A percentile compares a stretch with the other conserved stretches of the same genome.
Evolutionary conservation across 1,139 yeast species (phyloP).

Genomic region (Candida sp.): DNA sequence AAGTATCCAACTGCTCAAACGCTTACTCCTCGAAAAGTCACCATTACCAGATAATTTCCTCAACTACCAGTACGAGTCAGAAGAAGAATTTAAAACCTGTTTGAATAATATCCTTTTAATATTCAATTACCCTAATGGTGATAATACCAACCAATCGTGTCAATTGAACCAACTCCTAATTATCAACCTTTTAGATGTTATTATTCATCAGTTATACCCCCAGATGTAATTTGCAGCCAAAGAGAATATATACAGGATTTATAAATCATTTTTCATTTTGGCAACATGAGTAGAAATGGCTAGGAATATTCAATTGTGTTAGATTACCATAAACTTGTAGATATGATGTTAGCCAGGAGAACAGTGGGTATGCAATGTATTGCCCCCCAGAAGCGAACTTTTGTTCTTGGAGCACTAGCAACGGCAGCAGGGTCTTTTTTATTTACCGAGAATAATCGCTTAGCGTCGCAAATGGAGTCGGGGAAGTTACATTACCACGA

Average conservation of each 20-base stretch:
- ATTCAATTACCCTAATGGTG: slow-evolving; percentile 13
- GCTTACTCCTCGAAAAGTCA: slow-evolving; percentile 9
- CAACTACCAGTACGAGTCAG: slow-evolving; percentile 12
- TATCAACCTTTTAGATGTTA: slow-evolving; percentile 26
- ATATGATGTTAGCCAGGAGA: neutral
- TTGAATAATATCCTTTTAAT: slow-evolving; percentile 16
- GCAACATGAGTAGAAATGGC: too few species aligned
- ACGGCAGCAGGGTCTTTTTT: slow-evolving; percentile 25
- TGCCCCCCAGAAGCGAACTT: slow-evolving; percentile 6
- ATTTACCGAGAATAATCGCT: slow-evolving; percentile 45
- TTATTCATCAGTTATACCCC: slow-evolving; percentile 25
- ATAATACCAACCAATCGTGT: slow-evolving; percentile 9
- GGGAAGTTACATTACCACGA: slow-evolving; percentile 49
- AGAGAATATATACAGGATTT: too few species aligned
- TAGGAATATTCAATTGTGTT: too few species aligned
- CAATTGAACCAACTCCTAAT: slow-evolving; percentile 28
- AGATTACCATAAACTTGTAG: neutral
- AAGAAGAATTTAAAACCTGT: slow-evolving; percentile 12
- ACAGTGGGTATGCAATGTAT: neutral
- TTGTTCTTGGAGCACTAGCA: slow-evolving; percentile 12
- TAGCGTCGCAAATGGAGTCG: slow-evolving; percentile 58
- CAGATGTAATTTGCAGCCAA: slow-evolving; percentile 12
- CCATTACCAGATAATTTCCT: slow-evolving; percentile 8
- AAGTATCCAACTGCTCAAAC: slow-evolving; percentile 9
- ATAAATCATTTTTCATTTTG: too few species aligned